Percentiles rank a stretch among this genome's conserved stretches.
These are phyloP conservation scores for Aspergillus latus DNA, from an alignment of 2,329 filamentous ascomycete species.

Conservation along the genomic window DNA sequence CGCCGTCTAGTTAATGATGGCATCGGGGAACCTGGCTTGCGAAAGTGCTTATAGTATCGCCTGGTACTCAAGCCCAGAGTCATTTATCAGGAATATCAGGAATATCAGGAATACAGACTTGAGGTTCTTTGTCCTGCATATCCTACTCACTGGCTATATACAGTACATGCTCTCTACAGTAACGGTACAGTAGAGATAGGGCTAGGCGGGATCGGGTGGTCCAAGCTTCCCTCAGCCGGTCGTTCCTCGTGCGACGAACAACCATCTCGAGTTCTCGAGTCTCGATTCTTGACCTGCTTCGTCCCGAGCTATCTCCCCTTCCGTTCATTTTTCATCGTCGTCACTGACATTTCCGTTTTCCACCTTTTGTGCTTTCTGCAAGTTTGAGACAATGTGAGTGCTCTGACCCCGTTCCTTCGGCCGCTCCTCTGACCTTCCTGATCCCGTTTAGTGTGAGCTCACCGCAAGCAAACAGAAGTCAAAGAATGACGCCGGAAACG, in stretches of 20 bases:
- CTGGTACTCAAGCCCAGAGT: too few species aligned
- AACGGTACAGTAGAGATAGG: too few species aligned
- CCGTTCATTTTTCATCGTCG: neutral
- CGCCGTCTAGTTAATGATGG: too few species aligned
- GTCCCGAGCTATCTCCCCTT: neutral
- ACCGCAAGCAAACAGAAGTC: slow-evolving; percentile 5
- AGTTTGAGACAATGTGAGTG: neutral
- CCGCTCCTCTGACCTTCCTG: slow-evolving; percentile 20
- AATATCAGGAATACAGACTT: too few species aligned
- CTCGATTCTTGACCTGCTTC: neutral
- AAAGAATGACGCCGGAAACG: slow-evolving; percentile 1
- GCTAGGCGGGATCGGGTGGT: neutral
- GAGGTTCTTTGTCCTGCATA: too few species aligned
- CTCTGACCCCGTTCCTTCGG: neutral
- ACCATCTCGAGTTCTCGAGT: neutral
- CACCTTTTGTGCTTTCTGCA: neutral
- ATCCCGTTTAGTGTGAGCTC: slow-evolving; percentile 15
- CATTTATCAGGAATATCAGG: too few species aligned
- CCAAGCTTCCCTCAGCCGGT: slow-evolving; percentile 1
- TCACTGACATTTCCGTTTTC: neutral
- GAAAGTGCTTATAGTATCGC: too few species aligned
- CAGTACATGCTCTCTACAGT: neutral
- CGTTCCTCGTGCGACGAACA: neutral
- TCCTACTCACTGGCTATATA: too few species aligned
- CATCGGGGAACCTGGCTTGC: too few species aligned